Conservation (phyloP, 345 rosid genomes). For the Angophora floribunda region DNA sequence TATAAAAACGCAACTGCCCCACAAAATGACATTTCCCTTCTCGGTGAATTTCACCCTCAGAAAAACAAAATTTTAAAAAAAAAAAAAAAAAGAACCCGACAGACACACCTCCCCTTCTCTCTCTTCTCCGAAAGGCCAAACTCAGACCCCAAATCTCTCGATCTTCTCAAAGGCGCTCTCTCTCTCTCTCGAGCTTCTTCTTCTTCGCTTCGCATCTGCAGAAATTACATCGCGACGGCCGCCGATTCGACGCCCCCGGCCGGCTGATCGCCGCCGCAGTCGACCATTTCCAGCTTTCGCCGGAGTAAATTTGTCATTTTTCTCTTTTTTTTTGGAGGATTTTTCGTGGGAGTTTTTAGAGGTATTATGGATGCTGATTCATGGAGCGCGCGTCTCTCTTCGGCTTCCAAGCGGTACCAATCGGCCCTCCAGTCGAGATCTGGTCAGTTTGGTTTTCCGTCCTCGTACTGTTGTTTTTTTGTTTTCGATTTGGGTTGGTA, state of each 20-base stretch:
- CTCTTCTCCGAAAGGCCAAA: background rate
- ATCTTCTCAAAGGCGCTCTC: background rate
- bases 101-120: background rate
- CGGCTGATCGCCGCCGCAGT: background rate
- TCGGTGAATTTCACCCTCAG: background rate
- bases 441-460: conserved; percentile 34
- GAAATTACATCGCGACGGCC: background rate
- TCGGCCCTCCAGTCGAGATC: conserved; percentile 86
- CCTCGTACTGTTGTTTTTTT: background rate
- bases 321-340: background rate
- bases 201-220: background rate
- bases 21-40: background rate
- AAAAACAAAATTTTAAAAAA: background rate
- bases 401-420: conserved; percentile 76
- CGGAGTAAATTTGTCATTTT: background rate
- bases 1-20: background rate
- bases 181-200: background rate
- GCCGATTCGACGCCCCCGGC: background rate
- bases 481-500: background rate
- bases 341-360: background rate
- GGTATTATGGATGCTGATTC: conserved; percentile 86
- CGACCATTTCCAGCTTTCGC: background rate
- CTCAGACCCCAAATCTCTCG: background rate
- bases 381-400: conserved; percentile 83
- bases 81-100: background rate